These are phyloP conservation scores for Ophiostoma sp. DNA, from an alignment of 2,329 filamentous ascomycete genomes.

Conservation along the genomic window DNA sequence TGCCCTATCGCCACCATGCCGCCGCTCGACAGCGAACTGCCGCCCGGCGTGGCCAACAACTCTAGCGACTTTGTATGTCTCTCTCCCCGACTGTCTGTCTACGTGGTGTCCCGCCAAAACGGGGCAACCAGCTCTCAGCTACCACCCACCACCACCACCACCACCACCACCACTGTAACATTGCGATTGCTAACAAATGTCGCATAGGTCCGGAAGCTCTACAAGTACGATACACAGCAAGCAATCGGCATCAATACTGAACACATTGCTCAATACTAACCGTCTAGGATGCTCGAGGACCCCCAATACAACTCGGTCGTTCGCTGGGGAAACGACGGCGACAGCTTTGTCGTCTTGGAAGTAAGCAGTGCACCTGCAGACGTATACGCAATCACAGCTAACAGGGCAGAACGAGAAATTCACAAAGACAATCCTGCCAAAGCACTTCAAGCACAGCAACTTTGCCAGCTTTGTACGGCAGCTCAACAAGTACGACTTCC, in stretches of 20 bases:
- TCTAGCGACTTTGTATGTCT: slow-evolving; percentile 89
- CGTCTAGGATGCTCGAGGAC: slow-evolving; percentile 84
- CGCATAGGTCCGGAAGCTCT: slow-evolving; percentile 85
- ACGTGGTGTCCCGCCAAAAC: background rate
- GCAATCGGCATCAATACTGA: too few species aligned
- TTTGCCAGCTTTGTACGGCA: slow-evolving; percentile 96
- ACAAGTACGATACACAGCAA: slow-evolving; percentile 61
- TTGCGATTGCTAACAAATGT: slow-evolving; percentile 21
- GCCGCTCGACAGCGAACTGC: slow-evolving; percentile 38
- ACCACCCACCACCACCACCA: background rate
- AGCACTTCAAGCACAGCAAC: slow-evolving; percentile 99
- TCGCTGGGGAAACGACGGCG: slow-evolving; percentile 88
- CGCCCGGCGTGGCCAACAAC: slow-evolving; percentile 57
- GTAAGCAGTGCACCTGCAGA: slow-evolving; percentile 54
- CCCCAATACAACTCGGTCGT: slow-evolving; percentile 89
- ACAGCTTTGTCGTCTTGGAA: slow-evolving; percentile 96
- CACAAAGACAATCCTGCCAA: slow-evolving; percentile 91
- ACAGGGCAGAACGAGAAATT: slow-evolving; percentile 83
- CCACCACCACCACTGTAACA: background rate
- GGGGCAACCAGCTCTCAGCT: background rate
- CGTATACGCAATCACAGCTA: background rate
- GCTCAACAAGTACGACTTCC: slow-evolving; percentile 57
- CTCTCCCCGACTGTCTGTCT: background rate
- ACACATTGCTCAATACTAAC: background rate
- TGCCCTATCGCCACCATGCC: slow-evolving; percentile 22